Conservation (phyloP, 2,329 filamentous ascomycete species). For the Aschersonia sp. region DNA sequence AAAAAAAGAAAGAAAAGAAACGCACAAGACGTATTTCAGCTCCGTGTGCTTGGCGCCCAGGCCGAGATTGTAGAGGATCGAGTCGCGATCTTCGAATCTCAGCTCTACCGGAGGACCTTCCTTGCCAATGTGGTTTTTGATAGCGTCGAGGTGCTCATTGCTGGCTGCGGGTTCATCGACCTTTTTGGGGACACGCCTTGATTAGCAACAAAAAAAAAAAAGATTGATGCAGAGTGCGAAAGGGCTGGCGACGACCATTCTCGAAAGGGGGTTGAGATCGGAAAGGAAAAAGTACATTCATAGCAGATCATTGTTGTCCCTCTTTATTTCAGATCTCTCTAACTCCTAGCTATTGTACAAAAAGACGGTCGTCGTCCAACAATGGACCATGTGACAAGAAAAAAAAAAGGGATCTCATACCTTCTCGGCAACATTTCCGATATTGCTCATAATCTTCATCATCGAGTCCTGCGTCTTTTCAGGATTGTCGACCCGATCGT, state of each 20-base stretch:
- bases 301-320: too few relatives aligned
- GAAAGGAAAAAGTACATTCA: too few relatives aligned
- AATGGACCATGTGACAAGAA: background rate
- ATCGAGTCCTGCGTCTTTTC: constrained; percentile 62
- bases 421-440: constrained; percentile 60
- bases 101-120: constrained; percentile 61
- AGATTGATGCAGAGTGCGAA: too few relatives aligned
- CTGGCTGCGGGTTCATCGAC: constrained; percentile 20
- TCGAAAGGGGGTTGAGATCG: too few relatives aligned
- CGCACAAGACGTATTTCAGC: constrained; percentile 65
- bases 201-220: background rate
- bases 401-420: constrained; percentile 31
- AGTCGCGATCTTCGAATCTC: constrained; percentile 71
- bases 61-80: constrained; percentile 91
- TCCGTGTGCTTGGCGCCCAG: constrained; percentile 85
- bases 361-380: background rate
- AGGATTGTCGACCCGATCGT: constrained; percentile 76
- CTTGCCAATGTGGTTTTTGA: constrained; percentile 59
- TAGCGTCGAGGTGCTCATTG: constrained; percentile 57
- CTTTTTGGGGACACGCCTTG: constrained; percentile 2
- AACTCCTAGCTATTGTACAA: constrained; percentile 7
- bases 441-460: constrained; percentile 66
- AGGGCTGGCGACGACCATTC: too few relatives aligned
- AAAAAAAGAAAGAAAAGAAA: background rate
- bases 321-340: too few relatives aligned